Conservation (phyloP, 805 yeast genomes). For the Lipomyces yamanashiensis region DNA sequence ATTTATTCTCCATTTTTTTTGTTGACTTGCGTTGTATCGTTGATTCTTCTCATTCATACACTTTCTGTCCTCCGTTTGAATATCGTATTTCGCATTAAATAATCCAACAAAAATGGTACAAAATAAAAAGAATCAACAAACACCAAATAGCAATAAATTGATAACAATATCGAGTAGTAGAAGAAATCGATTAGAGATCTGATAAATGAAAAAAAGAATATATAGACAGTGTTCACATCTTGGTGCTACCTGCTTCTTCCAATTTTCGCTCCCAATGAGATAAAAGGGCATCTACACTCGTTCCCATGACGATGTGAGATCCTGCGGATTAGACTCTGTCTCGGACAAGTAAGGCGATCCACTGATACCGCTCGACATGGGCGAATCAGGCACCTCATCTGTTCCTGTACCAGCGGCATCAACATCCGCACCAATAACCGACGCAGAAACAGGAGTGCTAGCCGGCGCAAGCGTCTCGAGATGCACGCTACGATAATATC, state of each 20-base stretch:
- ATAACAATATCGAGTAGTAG: too few relatives aligned
- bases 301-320: slow-evolving; percentile 35
- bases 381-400: slow-evolving; percentile 27
- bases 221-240: too few relatives aligned
- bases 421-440: background rate
- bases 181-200: background rate
- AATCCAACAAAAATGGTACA: too few relatives aligned
- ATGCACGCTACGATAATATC: slow-evolving; percentile 17
- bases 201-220: background rate
- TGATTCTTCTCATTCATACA: too few relatives aligned
- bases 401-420: too few relatives aligned
- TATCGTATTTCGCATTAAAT: too few relatives aligned
- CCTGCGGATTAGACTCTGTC: slow-evolving; percentile 30
- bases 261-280: background rate
- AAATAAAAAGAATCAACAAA: too few relatives aligned
- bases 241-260: too few relatives aligned
- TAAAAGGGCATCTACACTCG: slow-evolving; percentile 17
- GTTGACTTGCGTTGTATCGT: too few relatives aligned
- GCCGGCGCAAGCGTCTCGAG: slow-evolving; percentile 4
- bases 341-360: slow-evolving; percentile 34
- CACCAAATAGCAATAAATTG: too few relatives aligned
- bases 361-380: slow-evolving; percentile 30
- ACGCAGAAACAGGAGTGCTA: background rate
- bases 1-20: too few relatives aligned
- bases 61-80: too few relatives aligned